phyloP scores from a whole-genome alignment of 306 rosid genomes.

The Cyclanthera cordifolia region DNA sequence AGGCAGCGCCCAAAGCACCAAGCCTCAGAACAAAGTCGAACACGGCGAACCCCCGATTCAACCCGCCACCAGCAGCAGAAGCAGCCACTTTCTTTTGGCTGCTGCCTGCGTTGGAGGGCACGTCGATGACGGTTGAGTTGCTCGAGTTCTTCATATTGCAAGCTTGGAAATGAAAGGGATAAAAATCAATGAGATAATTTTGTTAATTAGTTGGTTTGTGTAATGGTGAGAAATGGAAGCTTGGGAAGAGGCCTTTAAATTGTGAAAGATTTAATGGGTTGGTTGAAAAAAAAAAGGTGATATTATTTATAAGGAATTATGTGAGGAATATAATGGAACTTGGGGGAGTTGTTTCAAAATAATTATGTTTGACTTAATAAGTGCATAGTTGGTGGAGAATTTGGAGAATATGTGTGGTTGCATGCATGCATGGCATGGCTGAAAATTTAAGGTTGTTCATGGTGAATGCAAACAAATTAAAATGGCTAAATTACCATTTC shows the following conservation, averaged over 20 bases:
- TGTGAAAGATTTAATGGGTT: background rate
- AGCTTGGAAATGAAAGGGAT: background rate
- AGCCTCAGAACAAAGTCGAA: conserved; percentile 65
- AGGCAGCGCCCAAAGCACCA: conserved; percentile 47
- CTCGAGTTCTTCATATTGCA: background rate
- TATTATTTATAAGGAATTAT: background rate
- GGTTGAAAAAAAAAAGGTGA: background rate
- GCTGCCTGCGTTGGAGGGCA: background rate
- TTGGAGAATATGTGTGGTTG: background rate
- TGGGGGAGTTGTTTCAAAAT: conserved; percentile 10
- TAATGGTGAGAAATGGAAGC: conserved; percentile 8
- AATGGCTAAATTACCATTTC: too few relatives aligned
- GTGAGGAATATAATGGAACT: background rate
- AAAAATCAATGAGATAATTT: background rate
- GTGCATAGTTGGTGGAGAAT: background rate
- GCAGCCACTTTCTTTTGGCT: background rate
- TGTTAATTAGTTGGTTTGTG: background rate
- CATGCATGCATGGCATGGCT: too few relatives aligned
- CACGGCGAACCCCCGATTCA: conserved; percentile 50
- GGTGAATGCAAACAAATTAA: too few relatives aligned
- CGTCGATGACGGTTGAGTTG: background rate
- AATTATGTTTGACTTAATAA: background rate
- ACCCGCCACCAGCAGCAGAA: conserved; percentile 23
- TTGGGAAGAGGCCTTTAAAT: background rate
- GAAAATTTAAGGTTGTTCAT: too few relatives aligned